Conservation (phyloP, 805 yeast species). For the Yamadazyma insecticola region DNA sequence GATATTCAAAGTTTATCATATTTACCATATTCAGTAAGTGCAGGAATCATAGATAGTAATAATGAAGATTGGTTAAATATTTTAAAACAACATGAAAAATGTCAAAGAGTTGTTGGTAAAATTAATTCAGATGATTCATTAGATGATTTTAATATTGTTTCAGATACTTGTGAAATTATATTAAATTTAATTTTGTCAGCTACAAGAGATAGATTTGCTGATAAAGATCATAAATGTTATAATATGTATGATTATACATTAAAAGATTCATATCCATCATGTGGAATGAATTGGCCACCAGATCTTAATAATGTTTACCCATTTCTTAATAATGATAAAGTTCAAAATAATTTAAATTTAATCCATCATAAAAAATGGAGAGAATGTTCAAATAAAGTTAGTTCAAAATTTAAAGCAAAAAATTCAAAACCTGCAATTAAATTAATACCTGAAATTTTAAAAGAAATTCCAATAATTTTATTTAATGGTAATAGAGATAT, state of each 20-base stretch:
- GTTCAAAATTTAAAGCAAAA: conserved; percentile 44
- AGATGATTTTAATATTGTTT: conserved; percentile 19
- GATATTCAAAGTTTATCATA: conserved; percentile 77
- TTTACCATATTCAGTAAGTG: conserved; percentile 61
- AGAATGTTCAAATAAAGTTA: conserved; percentile 71
- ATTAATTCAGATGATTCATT: conserved; percentile 12
- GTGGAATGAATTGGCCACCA: conserved; percentile 93
- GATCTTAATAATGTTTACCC: conserved; percentile 45
- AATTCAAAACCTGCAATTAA: conserved; percentile 57
- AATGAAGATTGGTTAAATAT: conserved; percentile 39
- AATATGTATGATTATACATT: conserved; percentile 81
- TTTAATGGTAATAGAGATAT: conserved; percentile 88
- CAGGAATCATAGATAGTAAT: conserved; percentile 46
- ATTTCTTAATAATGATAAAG: conserved; percentile 45
- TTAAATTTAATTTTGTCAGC: conserved; percentile 32
- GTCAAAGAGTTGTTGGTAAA: conserved; percentile 50
- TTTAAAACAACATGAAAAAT: conserved; percentile 48
- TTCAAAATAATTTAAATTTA: conserved; percentile 48
- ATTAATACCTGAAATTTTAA: conserved; percentile 62
- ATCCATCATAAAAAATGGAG: conserved; percentile 49
- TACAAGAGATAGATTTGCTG: conserved; percentile 21
- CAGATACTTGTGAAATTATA: conserved; percentile 45
- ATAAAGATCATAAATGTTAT: conserved; percentile 50
- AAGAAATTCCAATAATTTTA: conserved; percentile 57
- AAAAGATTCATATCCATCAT: conserved; percentile 70